phyloP scores from a whole-genome alignment of 2,329 filamentous ascomycete species.

The Phialophora verrucosa region DNA sequence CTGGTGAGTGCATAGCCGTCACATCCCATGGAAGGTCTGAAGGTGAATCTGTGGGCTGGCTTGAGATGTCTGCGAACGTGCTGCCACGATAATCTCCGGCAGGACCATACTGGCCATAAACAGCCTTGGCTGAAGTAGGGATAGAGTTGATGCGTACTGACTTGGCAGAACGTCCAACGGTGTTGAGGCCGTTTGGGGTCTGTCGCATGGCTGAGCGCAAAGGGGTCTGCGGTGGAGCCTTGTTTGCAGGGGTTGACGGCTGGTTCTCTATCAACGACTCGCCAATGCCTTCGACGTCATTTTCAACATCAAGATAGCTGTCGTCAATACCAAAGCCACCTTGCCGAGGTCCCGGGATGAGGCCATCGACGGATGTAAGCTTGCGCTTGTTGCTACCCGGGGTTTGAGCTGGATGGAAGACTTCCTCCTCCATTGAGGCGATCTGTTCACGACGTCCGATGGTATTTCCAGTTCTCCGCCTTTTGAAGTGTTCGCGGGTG shows the following conservation, averaged over 20 bases:
- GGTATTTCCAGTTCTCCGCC: slow-evolving; percentile 28
- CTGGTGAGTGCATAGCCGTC: slow-evolving; percentile 26
- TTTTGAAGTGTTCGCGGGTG: slow-evolving; percentile 31
- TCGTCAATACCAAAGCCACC: slow-evolving; percentile 37
- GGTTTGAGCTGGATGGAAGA: slow-evolving; percentile 27
- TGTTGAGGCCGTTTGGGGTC: slow-evolving; percentile 13
- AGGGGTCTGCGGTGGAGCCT: slow-evolving; percentile 23
- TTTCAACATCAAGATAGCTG: slow-evolving; percentile 31
- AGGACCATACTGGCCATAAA: slow-evolving; percentile 33
- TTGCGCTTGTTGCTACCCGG: slow-evolving; percentile 35
- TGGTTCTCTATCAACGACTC: slow-evolving; percentile 17
- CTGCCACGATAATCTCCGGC: slow-evolving; percentile 35
- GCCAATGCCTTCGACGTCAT: slow-evolving; percentile 30
- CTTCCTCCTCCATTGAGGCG: slow-evolving; percentile 9
- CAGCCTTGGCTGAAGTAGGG: slow-evolving; percentile 28
- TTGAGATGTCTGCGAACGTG: slow-evolving; percentile 30
- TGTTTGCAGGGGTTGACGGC: slow-evolving; percentile 27
- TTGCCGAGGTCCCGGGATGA: slow-evolving; percentile 27
- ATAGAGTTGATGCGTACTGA: slow-evolving; percentile 31
- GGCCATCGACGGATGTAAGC: slow-evolving; percentile 25
- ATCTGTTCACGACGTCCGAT: slow-evolving; percentile 24
- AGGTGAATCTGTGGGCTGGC: slow-evolving; percentile 17
- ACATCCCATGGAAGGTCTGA: slow-evolving; percentile 20
- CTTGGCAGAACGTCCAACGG: slow-evolving; percentile 30
- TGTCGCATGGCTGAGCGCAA: slow-evolving; percentile 32